Conservation (phyloP, 1,139 yeast species). For the Blastobotrys apis region DNA sequence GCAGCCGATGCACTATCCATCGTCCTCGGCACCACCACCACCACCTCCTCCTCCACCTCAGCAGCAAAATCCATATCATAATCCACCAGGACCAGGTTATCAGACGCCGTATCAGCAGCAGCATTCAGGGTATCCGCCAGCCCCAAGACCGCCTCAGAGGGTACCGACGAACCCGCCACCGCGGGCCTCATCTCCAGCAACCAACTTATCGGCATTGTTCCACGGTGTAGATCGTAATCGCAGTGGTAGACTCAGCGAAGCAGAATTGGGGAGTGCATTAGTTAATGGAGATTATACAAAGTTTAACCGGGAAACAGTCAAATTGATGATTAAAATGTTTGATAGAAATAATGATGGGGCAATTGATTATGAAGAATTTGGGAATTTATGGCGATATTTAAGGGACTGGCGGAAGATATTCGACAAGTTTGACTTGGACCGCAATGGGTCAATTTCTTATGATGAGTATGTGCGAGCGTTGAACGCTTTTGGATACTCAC, state of each 20-base stretch:
- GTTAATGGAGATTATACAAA: constrained; percentile 57
- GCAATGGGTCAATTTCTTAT: constrained; percentile 58
- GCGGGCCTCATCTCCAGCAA: constrained; percentile 19
- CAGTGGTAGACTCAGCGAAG: constrained; percentile 52
- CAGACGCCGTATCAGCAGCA: neutral
- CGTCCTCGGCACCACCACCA: constrained; percentile 4
- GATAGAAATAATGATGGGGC: constrained; percentile 47
- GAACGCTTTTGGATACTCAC: constrained; percentile 64
- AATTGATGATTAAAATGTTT: constrained; percentile 63
- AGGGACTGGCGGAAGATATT: constrained; percentile 69
- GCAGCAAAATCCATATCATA: constrained; percentile 5
- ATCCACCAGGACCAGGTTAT: constrained; percentile 2
- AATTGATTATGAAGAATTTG: constrained; percentile 62
- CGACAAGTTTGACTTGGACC: constrained; percentile 57
- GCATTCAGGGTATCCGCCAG: neutral
- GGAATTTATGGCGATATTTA: constrained; percentile 65
- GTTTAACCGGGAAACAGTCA: constrained; percentile 59
- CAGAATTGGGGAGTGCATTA: constrained; percentile 58
- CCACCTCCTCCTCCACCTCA: constrained; percentile 6
- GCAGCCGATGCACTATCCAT: constrained; percentile 3
- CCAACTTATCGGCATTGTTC: constrained; percentile 28
- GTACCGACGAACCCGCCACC: neutral
- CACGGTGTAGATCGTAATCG: constrained; percentile 27
- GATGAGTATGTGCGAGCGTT: constrained; percentile 67
- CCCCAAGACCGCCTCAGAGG: neutral